These are phyloP conservation scores for Monosporascus cannonballus DNA, from an alignment of 2,329 filamentous ascomycete species.

Conservation along the genomic window DNA sequence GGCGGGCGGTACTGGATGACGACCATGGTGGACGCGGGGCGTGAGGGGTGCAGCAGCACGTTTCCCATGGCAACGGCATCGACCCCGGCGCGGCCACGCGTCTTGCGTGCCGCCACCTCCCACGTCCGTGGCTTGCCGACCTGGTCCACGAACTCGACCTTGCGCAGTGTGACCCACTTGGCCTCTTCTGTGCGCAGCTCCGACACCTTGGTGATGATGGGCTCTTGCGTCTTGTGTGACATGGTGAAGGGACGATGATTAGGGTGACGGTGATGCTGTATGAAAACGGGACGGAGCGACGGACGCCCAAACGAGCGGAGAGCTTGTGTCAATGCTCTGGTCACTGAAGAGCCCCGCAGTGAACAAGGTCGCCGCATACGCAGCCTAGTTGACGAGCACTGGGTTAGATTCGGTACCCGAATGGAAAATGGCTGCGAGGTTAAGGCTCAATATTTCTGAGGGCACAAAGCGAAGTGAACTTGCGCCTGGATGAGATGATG, in stretches of 20 bases:
- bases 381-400: not conserved
- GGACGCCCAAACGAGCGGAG: not conserved
- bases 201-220: conserved; percentile 38
- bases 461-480: no score
- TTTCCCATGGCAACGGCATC: conserved; percentile 60
- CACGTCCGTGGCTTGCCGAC: conserved; percentile 47
- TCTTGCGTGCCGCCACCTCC: conserved; percentile 55
- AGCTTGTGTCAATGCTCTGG: not conserved
- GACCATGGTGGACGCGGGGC: conserved; percentile 38
- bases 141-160: conserved; percentile 53
- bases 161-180: conserved; percentile 51
- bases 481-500: no score
- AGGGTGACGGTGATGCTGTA: not conserved
- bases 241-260: conserved; percentile 20
- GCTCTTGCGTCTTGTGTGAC: conserved; percentile 35
- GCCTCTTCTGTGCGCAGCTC: conserved; percentile 45
- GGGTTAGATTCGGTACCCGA: not conserved
- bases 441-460: no score
- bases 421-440: not conserved
- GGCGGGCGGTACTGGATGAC: conserved; percentile 49
- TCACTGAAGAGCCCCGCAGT: not conserved
- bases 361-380: not conserved
- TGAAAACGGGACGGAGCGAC: not conserved
- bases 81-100: conserved; percentile 46
- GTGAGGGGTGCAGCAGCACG: conserved; percentile 43